Evolutionary conservation across 306 rosid species (phyloP).

Genomic region (Cucumis hystrix): DNA sequence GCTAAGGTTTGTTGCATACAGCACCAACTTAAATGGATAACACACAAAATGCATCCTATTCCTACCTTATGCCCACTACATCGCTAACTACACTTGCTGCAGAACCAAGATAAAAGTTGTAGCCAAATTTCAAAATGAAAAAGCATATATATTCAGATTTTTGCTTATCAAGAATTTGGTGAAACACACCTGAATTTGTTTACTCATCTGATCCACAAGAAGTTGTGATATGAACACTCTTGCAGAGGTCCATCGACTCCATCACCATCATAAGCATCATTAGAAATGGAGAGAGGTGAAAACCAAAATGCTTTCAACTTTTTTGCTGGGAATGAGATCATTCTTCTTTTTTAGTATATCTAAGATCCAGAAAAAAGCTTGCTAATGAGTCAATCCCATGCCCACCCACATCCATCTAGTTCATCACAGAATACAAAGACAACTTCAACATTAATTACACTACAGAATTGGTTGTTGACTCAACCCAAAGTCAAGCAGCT

Average conservation of each 20-base stretch:
- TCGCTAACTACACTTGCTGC: neutral
- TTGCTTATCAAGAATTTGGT: neutral
- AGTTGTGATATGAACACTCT: constrained; percentile 85
- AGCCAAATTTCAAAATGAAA: no score
- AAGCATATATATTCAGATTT: neutral
- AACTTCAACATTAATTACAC: neutral
- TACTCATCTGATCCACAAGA: constrained; percentile 78
- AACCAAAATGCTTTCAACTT: constrained; percentile 88
- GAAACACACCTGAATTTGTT: constrained; percentile 55
- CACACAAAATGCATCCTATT: neutral
- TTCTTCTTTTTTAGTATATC: constrained; percentile 56
- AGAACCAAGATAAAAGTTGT: no score
- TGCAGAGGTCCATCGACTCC: constrained; percentile 73
- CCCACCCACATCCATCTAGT: constrained; percentile 74
- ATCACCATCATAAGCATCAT: constrained; percentile 19
- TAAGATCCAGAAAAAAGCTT: constrained; percentile 59
- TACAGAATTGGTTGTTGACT: no score
- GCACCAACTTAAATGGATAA: neutral
- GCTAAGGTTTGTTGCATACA: neutral
- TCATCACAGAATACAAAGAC: neutral
- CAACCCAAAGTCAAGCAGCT: no score
- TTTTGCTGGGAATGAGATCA: constrained; percentile 54
- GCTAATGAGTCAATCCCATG: constrained; percentile 86
- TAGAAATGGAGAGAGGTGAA: constrained; percentile 55
- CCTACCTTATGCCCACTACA: neutral